These are phyloP conservation scores for Pseudogymnoascus sp. DNA, from an alignment of 2,329 filamentous ascomycete species.

Conservation along the genomic window DNA sequence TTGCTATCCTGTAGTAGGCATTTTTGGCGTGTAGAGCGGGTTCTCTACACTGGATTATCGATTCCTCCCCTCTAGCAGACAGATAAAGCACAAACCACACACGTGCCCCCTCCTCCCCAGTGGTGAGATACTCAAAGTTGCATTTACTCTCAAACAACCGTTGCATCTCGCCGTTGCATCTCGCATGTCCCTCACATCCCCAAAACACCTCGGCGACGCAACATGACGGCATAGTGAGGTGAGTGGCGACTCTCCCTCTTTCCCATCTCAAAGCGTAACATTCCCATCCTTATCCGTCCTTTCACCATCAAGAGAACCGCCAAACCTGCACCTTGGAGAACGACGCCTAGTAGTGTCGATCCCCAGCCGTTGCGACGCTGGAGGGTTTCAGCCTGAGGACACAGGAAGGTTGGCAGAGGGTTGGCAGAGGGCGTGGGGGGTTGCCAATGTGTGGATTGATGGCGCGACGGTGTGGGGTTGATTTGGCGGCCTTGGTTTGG, in stretches of 20 bases:
- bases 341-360: not conserved
- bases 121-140: not conserved
- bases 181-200: not conserved
- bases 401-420: no score
- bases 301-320: not conserved
- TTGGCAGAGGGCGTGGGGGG: no score
- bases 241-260: not conserved
- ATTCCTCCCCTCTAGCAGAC: not conserved
- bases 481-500: no score
- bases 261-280: not conserved
- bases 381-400: no score
- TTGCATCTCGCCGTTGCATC: not conserved
- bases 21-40: not conserved
- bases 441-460: no score
- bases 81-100: not conserved
- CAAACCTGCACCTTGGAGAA: not conserved
- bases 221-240: not conserved
- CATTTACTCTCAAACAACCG: not conserved
- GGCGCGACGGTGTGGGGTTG: no score
- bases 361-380: not conserved
- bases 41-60: not conserved
- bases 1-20: not conserved
- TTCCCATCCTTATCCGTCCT: not conserved
- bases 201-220: not conserved
- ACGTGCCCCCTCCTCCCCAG: not conserved